These are phyloP conservation scores for Schizosaccharomyces versatilis DNA, from an alignment of 1,139 yeast genomes.

Conservation along the genomic window DNA sequence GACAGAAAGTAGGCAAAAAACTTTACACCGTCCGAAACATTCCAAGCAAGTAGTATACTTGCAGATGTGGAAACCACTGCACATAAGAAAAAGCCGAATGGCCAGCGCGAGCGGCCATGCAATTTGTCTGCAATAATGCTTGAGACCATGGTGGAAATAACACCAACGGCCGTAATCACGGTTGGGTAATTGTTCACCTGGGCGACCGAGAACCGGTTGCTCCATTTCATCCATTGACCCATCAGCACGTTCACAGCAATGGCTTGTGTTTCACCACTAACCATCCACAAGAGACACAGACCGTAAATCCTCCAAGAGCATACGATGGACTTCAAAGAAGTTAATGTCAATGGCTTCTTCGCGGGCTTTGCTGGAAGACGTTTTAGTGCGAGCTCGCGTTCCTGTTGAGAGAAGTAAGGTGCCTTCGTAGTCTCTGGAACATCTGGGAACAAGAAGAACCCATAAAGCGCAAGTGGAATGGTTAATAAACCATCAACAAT, in stretches of 20 bases:
- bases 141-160: constrained; percentile 26
- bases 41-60: constrained; percentile 11
- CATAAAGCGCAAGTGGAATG: constrained; percentile 37
- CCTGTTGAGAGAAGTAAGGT: constrained; percentile 30
- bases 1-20: constrained; percentile 11
- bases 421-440: constrained; percentile 27
- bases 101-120: constrained; percentile 27
- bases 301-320: constrained; percentile 30
- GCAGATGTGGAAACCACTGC: constrained; percentile 17
- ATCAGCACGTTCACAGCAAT: constrained; percentile 31
- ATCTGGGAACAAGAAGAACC: constrained; percentile 44
- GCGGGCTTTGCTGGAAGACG: constrained; percentile 19
- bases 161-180: constrained; percentile 31
- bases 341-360: constrained; percentile 13
- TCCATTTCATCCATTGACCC: constrained; percentile 31
- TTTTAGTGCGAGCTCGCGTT: constrained; percentile 36
- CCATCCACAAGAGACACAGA: constrained; percentile 25
- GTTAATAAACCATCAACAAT: constrained; percentile 45
- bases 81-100: constrained; percentile 23
- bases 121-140: constrained; percentile 32
- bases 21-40: constrained; percentile 9
- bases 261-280: constrained; percentile 40
- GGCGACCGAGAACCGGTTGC: constrained; percentile 22
- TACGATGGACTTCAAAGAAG: constrained; percentile 27
- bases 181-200: constrained; percentile 26